Evolutionary conservation across 495 filamentous ascomycete species (phyloP).

Genomic region (Podospora anserina): DNA sequence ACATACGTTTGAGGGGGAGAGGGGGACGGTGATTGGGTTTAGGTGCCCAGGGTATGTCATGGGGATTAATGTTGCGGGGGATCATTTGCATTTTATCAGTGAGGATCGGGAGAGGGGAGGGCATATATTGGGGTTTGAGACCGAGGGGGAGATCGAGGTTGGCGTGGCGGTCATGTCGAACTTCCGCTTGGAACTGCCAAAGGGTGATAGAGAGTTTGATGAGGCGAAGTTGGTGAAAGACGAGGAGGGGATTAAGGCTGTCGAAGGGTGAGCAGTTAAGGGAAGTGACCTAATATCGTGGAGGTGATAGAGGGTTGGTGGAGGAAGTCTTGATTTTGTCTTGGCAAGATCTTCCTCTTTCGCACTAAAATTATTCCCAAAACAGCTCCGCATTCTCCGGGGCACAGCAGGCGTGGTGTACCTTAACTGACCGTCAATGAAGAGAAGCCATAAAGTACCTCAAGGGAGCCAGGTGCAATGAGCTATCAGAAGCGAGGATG

Average conservation of each 20-base stretch:
- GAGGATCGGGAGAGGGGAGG: conserved; percentile 44
- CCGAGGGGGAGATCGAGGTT: conserved; percentile 37
- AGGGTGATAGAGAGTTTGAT: conserved; percentile 41
- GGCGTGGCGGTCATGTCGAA: conserved; percentile 31
- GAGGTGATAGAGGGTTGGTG: too few species aligned
- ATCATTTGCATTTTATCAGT: conserved; percentile 52
- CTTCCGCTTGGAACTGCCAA: conserved; percentile 41
- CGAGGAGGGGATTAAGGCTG: conserved; percentile 29
- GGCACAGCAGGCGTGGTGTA: too few species aligned
- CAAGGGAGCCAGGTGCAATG: too few species aligned
- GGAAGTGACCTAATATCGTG: not conserved
- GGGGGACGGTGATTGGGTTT: conserved; percentile 50
- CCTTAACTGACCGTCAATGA: too few species aligned
- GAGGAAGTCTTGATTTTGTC: too few species aligned
- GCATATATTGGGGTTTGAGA: conserved; percentile 48
- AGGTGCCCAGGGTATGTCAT: conserved; percentile 45
- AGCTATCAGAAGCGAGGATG: too few species aligned
- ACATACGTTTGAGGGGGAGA: conserved; percentile 33
- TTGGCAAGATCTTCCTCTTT: too few species aligned
- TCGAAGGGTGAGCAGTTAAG: conserved; percentile 28
- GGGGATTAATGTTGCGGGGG: conserved; percentile 49
- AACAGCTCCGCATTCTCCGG: too few species aligned
- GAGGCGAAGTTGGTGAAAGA: conserved; percentile 39
- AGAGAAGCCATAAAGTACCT: too few species aligned
- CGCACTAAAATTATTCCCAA: too few species aligned